Evolutionary conservation across 345 rosid genomes (phyloP).

Genomic region (Aquilaria malaccensis): DNA sequence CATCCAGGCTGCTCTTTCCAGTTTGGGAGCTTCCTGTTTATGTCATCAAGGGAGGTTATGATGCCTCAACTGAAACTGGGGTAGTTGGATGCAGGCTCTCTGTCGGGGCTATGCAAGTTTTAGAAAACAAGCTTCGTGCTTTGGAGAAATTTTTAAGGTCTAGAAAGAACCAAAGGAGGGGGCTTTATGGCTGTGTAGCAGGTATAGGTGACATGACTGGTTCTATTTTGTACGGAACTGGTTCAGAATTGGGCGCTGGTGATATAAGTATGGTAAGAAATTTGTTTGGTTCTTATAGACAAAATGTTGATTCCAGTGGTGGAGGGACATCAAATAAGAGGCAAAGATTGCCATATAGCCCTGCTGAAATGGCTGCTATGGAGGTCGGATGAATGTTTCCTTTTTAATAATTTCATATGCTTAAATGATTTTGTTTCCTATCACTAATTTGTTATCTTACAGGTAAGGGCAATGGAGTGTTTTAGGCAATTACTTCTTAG

Average conservation of each 20-base stretch:
- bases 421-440: conserved; percentile 9
- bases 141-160: conserved; percentile 82
- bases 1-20: conserved; percentile 88
- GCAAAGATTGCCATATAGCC: conserved; percentile 72
- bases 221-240: conserved; percentile 75
- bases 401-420: conserved; percentile 8
- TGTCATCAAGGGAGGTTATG: conserved; percentile 47
- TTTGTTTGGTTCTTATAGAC: conserved; percentile 63
- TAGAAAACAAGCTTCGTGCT: conserved; percentile 83
- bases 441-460: conserved; percentile 17
- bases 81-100: conserved; percentile 75
- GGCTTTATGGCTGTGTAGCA: conserved; percentile 92
- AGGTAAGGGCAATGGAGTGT: conserved; percentile 98
- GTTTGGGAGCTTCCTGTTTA: conserved; percentile 92
- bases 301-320: conserved; percentile 52
- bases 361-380: conserved; percentile 90
- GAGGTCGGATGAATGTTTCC: conserved; percentile 47
- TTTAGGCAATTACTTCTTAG: conserved; percentile 91
- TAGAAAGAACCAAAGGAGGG: conserved; percentile 90
- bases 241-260: conserved; percentile 55
- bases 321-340: conserved; percentile 66
- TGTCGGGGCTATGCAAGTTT: conserved; percentile 63
- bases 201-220: conserved; percentile 87
- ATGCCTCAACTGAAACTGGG: conserved; percentile 41
- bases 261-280: conserved; percentile 73